These are phyloP conservation scores for Chlorella vulgaris DNA, from an alignment of 139 green algal species.

Conservation along the genomic window DNA sequence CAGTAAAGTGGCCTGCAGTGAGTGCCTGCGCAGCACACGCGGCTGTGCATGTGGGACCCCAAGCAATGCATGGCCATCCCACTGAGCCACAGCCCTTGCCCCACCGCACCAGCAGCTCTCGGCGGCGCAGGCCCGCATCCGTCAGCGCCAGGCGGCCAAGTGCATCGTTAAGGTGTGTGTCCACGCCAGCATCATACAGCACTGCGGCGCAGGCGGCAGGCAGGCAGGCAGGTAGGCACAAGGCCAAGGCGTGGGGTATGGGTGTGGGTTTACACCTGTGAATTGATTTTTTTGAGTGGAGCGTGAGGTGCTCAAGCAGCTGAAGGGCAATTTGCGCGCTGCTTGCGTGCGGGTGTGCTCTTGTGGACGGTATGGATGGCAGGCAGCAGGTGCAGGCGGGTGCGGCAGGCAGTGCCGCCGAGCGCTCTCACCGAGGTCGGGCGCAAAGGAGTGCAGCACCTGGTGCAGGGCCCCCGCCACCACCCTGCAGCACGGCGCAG, in stretches of 20 bases:
- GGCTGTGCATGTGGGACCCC: no score
- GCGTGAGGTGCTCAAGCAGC: no score
- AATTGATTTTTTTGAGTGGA: no score
- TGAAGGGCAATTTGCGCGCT: no score
- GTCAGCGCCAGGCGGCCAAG: conserved; percentile 75
- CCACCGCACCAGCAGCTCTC: conserved; percentile 72
- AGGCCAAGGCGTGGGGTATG: no score
- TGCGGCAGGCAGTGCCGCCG: not conserved
- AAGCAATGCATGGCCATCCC: not conserved
- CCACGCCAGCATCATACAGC: conserved; percentile 89
- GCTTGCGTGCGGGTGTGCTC: no score
- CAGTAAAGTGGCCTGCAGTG: no score
- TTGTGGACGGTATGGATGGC: not conserved
- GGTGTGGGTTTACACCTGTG: no score
- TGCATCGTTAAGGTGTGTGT: conserved; percentile 72
- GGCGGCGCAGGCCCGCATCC: conserved; percentile 68
- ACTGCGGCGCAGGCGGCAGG: conserved; percentile 44
- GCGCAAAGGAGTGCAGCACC: conserved; percentile 62
- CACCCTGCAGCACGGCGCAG: not conserved
- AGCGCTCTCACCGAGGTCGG: conserved; percentile 56
- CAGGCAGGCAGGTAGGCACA: no score
- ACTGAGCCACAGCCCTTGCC: no score
- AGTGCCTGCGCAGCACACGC: no score
- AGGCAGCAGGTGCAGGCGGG: not conserved
- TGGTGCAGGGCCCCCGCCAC: conserved; percentile 54